These are phyloP conservation scores for Phaeotremella fagi DNA, from an alignment of 768 basidiomycete species.

Conservation along the genomic window DNA sequence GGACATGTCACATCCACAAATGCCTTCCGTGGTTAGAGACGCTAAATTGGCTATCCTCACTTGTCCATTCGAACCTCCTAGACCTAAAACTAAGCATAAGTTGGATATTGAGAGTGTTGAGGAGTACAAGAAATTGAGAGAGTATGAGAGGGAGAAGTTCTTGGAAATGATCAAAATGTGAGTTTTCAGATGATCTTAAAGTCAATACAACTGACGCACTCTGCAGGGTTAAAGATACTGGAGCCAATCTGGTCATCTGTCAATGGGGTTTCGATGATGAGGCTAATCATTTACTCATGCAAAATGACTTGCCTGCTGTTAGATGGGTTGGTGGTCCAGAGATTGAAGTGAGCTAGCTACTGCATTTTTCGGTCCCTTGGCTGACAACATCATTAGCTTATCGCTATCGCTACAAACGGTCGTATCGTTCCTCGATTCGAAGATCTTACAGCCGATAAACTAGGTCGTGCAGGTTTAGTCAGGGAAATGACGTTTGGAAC, in stretches of 20 bases:
- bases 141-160: constrained; percentile 95
- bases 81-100: constrained; percentile 99
- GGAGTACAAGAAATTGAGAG: constrained; percentile 89
- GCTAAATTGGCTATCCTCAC: constrained; percentile 94
- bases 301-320: constrained; percentile 93
- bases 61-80: constrained; percentile 97
- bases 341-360: constrained; percentile 67
- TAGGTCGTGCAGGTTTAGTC: constrained; percentile 88
- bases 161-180: constrained; percentile 82
- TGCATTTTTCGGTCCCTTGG: background rate
- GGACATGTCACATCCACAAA: constrained; percentile 98
- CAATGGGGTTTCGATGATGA: constrained; percentile 99
- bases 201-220: background rate
- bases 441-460: constrained; percentile 82
- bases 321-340: constrained; percentile 99
- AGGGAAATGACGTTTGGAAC: constrained; percentile 95
- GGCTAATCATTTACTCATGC: constrained; percentile 95
- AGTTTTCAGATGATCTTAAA: constrained; percentile 1
- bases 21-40: constrained; percentile 82
- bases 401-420: constrained; percentile 96
- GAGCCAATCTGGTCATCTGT: constrained; percentile 97
- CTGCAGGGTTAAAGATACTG: constrained; percentile 79
- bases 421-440: constrained; percentile 98
- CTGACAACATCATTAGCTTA: constrained; percentile 58
- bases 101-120: constrained; percentile 94